These are phyloP conservation scores for Lagenaria siceraria DNA, from an alignment of 306 rosid genomes.

Conservation along the genomic window DNA sequence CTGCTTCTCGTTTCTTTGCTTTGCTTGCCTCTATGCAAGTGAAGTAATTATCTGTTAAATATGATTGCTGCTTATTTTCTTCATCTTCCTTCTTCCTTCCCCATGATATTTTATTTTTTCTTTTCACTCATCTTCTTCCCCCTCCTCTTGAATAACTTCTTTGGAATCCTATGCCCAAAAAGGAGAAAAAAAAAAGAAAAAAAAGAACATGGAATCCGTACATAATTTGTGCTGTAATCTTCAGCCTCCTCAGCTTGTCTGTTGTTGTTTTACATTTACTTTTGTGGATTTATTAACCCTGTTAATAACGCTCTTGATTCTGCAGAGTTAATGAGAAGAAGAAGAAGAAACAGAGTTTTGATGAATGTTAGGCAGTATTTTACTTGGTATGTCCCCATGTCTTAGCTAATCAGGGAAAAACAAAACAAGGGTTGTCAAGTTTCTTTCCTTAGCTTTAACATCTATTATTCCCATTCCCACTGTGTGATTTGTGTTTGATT, in stretches of 20 bases:
- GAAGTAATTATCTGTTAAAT: constrained; percentile 30
- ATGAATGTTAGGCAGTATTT: background rate
- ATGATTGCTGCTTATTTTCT: constrained; percentile 13
- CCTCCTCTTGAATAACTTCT: constrained; percentile 15
- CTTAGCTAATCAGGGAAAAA: background rate
- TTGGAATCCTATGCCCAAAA: background rate
- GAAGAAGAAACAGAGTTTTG: background rate
- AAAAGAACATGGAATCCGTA: background rate
- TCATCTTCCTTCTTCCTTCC: background rate
- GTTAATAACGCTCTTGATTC: background rate
- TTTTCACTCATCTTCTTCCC: background rate
- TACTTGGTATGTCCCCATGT: background rate
- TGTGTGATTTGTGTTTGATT: background rate
- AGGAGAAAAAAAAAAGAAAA: background rate
- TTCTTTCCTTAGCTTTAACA: background rate
- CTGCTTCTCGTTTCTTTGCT: background rate
- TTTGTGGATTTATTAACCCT: constrained; percentile 1
- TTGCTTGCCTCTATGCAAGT: constrained; percentile 5
- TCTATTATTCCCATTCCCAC: background rate
- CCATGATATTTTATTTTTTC: background rate
- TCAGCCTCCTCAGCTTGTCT: background rate
- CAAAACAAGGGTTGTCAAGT: background rate
- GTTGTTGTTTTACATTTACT: background rate
- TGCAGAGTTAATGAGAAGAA: background rate
- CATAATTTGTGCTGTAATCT: constrained; percentile 5